Evolutionary conservation across 495 filamentous ascomycete genomes (phyloP).

Genomic region (Gamarada debralockiae): DNA sequence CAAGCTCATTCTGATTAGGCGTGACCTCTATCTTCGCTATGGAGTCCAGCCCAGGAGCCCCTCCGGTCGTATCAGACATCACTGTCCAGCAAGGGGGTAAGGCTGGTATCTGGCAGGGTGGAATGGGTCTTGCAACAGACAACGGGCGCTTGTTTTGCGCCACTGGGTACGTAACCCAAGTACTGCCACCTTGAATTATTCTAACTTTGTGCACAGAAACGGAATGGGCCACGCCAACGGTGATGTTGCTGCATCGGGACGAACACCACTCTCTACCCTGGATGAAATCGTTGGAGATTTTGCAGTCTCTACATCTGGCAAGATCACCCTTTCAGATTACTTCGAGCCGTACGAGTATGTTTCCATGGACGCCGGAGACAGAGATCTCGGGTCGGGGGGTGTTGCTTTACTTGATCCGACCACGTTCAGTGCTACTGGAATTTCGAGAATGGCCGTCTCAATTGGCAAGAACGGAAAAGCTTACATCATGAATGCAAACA

Average conservation of each 20-base stretch:
- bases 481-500: conserved; percentile 42
- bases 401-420: neutral
- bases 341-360: conserved; percentile 41
- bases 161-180: conserved; percentile 40
- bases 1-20: no score
- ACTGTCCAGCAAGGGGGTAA: no score
- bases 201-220: no score
- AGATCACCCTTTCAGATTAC: conserved; percentile 29
- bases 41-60: neutral
- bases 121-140: conserved; percentile 37
- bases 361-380: conserved; percentile 35
- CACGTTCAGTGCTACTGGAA: conserved; percentile 32
- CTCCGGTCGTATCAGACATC: no score
- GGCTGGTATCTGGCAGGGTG: conserved; percentile 42
- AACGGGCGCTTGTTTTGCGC: conserved; percentile 35
- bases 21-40: conserved; percentile 22
- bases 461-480: conserved; percentile 44
- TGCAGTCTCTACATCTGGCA: conserved; percentile 28
- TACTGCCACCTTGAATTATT: conserved; percentile 34
- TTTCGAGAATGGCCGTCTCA: conserved; percentile 34
- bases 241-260: conserved; percentile 34
- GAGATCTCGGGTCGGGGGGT: conserved; percentile 29
- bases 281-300: conserved; percentile 36
- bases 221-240: no score
- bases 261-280: conserved; percentile 31